Evolutionary conservation across 1,139 yeast genomes (phyloP), one percentile per base, ranked within the genome.

Genomic region (Debaryomyces psychrophilus): DNA sequence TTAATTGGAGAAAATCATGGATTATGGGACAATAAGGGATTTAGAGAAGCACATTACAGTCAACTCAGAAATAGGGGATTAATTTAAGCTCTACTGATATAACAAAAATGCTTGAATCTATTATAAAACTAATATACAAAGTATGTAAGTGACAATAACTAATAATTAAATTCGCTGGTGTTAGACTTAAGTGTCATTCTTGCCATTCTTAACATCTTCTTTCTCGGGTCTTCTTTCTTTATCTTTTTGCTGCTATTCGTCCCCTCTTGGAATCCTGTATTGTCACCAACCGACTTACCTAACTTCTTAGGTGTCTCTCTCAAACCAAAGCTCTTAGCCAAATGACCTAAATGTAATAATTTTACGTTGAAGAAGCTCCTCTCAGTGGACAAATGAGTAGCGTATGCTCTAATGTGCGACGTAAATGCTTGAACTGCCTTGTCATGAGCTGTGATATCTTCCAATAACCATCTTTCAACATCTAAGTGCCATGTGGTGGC

Each of bases 401-500:
- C 90, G 62, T 93, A 93, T 0, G 99, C 99, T 60, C 98, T 78
- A 36, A 93, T 75, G 64, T 93, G 98, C 50, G 96, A 86, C 8
- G 87, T 82, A 61, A 89, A 93, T 1, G 89, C 98, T 57, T 83
- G 81, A 12, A 79, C 77, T 0, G 96, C 96, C 35, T 67, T 63
- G 18, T 80, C 82, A 46, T 83, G 85, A 9, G 79, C 79, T 0
- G 71, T 65, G 1, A 77, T 68, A 55, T 87, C 88, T 55, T 83
- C 95, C 41, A 93, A 68, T 27, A 92, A 71, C 87, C 96, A 87
- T 61, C 97, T 75, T 69, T 93, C 99, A 12, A 90, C 80, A 46
- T 87, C 84, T 55, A 93, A 73, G 64, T 93, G 99, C 95, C 96
- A 92, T 1, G 97, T 90, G 0, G 99, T 93, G 3, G 97, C 99